Evolutionary conservation across 2,329 filamentous ascomycete genomes (phyloP).

Genomic region (Nemania serpens): DNA sequence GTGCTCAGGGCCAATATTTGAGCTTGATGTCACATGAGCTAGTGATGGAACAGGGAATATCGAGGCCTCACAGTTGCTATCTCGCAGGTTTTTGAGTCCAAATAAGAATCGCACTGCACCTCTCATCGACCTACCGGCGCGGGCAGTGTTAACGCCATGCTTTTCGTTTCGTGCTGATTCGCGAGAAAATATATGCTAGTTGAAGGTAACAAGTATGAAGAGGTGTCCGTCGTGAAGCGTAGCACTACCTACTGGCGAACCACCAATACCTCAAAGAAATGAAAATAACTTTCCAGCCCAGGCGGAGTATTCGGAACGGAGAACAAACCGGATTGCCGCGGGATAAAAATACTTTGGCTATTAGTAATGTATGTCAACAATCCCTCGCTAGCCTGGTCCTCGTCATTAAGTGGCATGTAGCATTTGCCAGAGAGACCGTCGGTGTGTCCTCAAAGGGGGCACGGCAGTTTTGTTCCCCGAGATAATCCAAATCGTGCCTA

Average conservation of each 20-base stretch:
- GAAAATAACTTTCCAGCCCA: not conserved
- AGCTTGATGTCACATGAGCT: not conserved
- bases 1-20: slow-evolving; percentile 38
- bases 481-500: not conserved
- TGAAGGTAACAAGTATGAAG: no score
- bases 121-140: no score
- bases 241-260: no score
- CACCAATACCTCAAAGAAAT: no score
- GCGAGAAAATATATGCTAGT: no score
- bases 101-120: no score
- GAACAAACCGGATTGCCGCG: not conserved
- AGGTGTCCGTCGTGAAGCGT: no score
- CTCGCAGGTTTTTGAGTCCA: not conserved
- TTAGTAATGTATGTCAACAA: slow-evolving; percentile 18
- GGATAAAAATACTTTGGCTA: not conserved
- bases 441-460: not conserved
- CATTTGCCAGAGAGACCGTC: not conserved
- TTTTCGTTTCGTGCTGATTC: no score
- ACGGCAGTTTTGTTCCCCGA: not conserved
- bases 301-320: not conserved
- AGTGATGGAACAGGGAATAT: not conserved
- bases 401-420: slow-evolving; percentile 1
- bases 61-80: not conserved
- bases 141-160: no score
- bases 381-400: slow-evolving; percentile 7